These are phyloP conservation scores for Reticulascus tulasneorum DNA, from an alignment of 2,329 filamentous ascomycete genomes.

Conservation along the genomic window DNA sequence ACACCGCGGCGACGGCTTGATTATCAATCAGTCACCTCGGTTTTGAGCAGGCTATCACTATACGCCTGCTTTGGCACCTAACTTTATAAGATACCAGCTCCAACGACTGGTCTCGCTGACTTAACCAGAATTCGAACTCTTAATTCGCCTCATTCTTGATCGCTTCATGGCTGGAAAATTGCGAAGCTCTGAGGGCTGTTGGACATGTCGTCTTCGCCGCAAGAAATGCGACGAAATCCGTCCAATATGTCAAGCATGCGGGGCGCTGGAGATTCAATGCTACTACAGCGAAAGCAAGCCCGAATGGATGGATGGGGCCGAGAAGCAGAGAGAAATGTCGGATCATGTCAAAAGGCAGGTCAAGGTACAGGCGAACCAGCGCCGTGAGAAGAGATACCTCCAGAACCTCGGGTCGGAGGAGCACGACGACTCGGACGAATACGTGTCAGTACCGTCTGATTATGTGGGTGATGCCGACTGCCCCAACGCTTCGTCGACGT, in stretches of 20 bases:
- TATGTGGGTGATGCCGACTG: background rate
- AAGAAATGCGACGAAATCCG: constrained; percentile 58
- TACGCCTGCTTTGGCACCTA: too few relatives aligned
- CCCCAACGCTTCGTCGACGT: background rate
- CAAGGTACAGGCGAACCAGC: constrained; percentile 17
- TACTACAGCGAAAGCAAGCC: constrained; percentile 49
- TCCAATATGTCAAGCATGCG: constrained; percentile 49
- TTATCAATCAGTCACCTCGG: too few relatives aligned
- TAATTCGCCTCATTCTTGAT: too few relatives aligned
- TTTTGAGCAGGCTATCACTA: too few relatives aligned
- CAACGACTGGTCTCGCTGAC: too few relatives aligned
- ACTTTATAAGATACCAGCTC: too few relatives aligned
- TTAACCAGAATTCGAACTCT: too few relatives aligned
- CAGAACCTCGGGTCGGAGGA: constrained; percentile 27
- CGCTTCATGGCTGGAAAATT: too few relatives aligned
- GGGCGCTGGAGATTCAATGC: constrained; percentile 52
- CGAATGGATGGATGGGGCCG: constrained; percentile 50
- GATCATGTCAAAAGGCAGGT: constrained; percentile 19
- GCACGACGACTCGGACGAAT: constrained; percentile 7
- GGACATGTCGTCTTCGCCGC: constrained; percentile 57
- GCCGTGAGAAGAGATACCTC: constrained; percentile 42
- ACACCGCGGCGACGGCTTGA: too few relatives aligned
- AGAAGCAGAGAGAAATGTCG: constrained; percentile 18
- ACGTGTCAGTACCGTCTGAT: too few relatives aligned
- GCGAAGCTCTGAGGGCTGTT: constrained; percentile 48